Base-by-base conservation (phyloP, 2,329 filamentous ascomycete species). In the Blastomyces parvus region DNA sequence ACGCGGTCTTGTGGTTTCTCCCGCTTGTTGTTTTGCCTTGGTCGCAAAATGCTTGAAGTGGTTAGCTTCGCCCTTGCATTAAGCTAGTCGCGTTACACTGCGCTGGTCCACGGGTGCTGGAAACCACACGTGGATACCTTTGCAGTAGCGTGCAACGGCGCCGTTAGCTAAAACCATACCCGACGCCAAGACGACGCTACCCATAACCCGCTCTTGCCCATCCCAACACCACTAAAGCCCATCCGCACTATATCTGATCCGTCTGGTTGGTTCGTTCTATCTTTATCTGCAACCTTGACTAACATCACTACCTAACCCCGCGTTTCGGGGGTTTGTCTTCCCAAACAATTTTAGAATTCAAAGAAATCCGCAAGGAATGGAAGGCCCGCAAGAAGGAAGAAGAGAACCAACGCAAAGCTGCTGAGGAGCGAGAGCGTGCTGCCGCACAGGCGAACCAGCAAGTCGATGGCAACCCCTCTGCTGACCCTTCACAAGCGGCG, bases 321-420 rank as follows among this genome's bases (percentile, higher is more conserved):
- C 60, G 40, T n/a, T 48, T 59, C 40, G n/a, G 46, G 46, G 22
- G 40, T 44, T 50, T 22, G 46, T 25, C 46, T 50, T 50, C 7
- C 46, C 11, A 50, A 59, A 44, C 11, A 17, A 50, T 25, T 68
- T 68, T 73, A 97, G 94, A 97, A 77, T 97, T 99, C 80, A 99
- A 99, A 76, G 94, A 99, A 73, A 97, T 97, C 65, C 89, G 94
- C 67, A 97, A 97, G 74, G 93, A 97, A 74, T 99, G 94, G 94
- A 99, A 97, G 81, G 90, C 90, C 48, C 91, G 94, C 72, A 97
- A 97, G 85, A 99, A 99, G 90, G 94, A 97, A 76, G 93, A 97
- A 71, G 93, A 97, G 68, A 88, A 88, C 60, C 83, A 86, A 70
- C 89, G 92, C 72, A 97, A 97, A 81, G 89, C 88, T 14, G 90